Percentiles rank a stretch among this genome's conserved stretches.
These are phyloP conservation scores for Tolypocladium endophyticum DNA, from an alignment of 2,329 filamentous ascomycete species.

Conservation along the genomic window DNA sequence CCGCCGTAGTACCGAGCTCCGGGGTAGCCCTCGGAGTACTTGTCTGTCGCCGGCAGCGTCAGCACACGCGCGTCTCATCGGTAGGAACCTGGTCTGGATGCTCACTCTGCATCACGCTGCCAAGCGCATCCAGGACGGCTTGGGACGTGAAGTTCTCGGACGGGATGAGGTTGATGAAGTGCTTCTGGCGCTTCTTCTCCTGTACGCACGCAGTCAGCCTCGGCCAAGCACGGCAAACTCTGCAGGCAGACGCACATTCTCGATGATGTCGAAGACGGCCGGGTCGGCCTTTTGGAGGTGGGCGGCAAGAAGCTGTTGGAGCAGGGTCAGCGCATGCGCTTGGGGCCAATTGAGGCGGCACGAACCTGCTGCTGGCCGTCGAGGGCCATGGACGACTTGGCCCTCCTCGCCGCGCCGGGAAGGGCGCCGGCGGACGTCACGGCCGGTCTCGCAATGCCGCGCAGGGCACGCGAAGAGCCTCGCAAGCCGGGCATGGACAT, in stretches of 20 bases:
- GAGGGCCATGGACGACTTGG: slow-evolving; percentile 34
- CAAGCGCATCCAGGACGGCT: slow-evolving; percentile 81
- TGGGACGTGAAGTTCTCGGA: slow-evolving; percentile 95
- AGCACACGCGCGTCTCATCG: slow-evolving; percentile 8
- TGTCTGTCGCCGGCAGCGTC: slow-evolving; percentile 48
- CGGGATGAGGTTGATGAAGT: slow-evolving; percentile 95
- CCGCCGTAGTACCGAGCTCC: slow-evolving; percentile 94
- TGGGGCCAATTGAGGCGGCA: slow-evolving; percentile 1
- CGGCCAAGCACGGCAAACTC: neutral
- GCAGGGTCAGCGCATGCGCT: slow-evolving; percentile 9
- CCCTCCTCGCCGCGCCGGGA: slow-evolving; percentile 20
- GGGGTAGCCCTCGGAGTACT: slow-evolving; percentile 97
- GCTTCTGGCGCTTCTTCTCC: slow-evolving; percentile 94
- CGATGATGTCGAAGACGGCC: slow-evolving; percentile 76
- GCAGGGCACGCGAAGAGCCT: slow-evolving; percentile 36
- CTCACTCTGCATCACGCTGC: slow-evolving; percentile 90
- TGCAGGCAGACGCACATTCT: slow-evolving; percentile 53
- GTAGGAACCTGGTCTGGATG: neutral
- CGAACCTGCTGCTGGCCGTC: slow-evolving; percentile 52
- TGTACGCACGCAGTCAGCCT: slow-evolving; percentile 21
- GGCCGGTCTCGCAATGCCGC: slow-evolving; percentile 25
- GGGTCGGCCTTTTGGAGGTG: slow-evolving; percentile 79
- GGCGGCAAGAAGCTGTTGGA: slow-evolving; percentile 62
- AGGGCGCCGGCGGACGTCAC: slow-evolving; percentile 9
- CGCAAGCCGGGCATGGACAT: slow-evolving; percentile 40